A percentile compares a stretch with the other conserved stretches of the same genome.
Conservation (phyloP, 352 stramenopile genomes). For the Phytophthora pluvialis region DNA sequence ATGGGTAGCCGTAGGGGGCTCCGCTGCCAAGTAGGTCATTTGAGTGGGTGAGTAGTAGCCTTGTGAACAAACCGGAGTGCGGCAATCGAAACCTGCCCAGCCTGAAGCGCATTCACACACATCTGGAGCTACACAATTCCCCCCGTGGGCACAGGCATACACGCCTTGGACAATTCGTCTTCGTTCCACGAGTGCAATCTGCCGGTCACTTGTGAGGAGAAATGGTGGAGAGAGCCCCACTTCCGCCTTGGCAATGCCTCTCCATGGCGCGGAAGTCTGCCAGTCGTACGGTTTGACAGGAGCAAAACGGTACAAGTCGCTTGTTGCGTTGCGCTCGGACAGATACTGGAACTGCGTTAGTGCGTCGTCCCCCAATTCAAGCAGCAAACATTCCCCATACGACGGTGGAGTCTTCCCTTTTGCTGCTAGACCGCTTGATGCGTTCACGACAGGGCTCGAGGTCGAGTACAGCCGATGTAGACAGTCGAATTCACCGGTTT, state of each 20-base stretch:
- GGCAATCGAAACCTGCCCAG: conserved; percentile 97
- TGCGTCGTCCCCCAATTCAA: conserved; percentile 87
- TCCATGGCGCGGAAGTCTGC: conserved; percentile 79
- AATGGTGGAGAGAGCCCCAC: conserved; percentile 71
- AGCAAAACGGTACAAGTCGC: conserved; percentile 84
- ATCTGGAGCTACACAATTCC: conserved; percentile 90
- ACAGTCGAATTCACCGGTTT: conserved; percentile 95
- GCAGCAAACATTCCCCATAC: conserved; percentile 53
- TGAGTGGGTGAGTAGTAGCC: conserved; percentile 92
- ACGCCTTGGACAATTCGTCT: conserved; percentile 89
- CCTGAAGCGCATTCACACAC: conserved; percentile 92
- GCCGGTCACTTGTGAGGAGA: conserved; percentile 68
- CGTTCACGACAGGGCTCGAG: conserved; percentile 46
- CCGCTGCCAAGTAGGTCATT: conserved; percentile 73
- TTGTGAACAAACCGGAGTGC: conserved; percentile 93
- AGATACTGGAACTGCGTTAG: conserved; percentile 92
- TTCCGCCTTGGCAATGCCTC: conserved; percentile 52
- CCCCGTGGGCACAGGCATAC: conserved; percentile 96
- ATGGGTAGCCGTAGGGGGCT: conserved; percentile 54
- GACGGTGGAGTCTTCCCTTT: conserved; percentile 11
- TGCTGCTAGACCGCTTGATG: conserved; percentile 43
- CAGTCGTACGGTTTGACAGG: conserved; percentile 84
- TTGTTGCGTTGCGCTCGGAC: conserved; percentile 74
- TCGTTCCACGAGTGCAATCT: conserved; percentile 92
- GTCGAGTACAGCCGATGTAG: conserved; percentile 47